phyloP scores from a whole-genome alignment of 2,329 filamentous ascomycete genomes.

The Colletotrichum sp. region DNA sequence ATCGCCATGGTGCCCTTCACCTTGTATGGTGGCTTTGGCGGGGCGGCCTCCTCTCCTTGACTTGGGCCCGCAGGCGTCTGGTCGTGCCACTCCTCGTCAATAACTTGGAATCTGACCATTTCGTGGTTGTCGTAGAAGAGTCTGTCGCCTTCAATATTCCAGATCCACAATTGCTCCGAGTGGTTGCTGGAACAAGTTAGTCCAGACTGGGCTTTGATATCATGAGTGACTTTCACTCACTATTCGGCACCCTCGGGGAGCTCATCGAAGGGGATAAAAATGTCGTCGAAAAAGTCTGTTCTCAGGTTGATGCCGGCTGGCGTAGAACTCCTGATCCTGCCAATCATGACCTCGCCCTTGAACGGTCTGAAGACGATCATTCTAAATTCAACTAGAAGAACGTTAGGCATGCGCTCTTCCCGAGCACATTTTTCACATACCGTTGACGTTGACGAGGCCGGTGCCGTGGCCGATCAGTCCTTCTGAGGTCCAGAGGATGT shows the following conservation, averaged over 20 bases:
- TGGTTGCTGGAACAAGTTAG: slow-evolving; percentile 61
- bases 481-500: slow-evolving; percentile 87
- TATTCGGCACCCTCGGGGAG: slow-evolving; percentile 80
- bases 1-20: slow-evolving; percentile 71
- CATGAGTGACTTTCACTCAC: slow-evolving; percentile 50
- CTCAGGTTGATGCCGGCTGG: slow-evolving; percentile 77
- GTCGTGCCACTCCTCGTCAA: slow-evolving; percentile 91
- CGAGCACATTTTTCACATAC: slow-evolving; percentile 47
- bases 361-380: slow-evolving; percentile 95
- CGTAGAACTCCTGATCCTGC: slow-evolving; percentile 78
- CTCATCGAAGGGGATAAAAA: slow-evolving; percentile 77
- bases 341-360: slow-evolving; percentile 90
- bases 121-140: slow-evolving; percentile 93
- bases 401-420: slow-evolving; percentile 16
- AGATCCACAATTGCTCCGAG: slow-evolving; percentile 82
- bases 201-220: not conserved
- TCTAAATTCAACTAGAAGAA: slow-evolving; percentile 81
- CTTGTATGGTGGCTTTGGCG: slow-evolving; percentile 73
- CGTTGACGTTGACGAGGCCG: slow-evolving; percentile 92
- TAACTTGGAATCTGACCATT: slow-evolving; percentile 83
- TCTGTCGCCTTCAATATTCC: slow-evolving; percentile 74
- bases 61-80: slow-evolving; percentile 75
- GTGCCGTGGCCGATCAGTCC: slow-evolving; percentile 93
- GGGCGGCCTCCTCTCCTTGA: slow-evolving; percentile 64
- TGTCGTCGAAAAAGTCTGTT: slow-evolving; percentile 93